Percentiles rank a stretch among this genome's conserved stretches.
Evolutionary conservation across 2,329 filamentous ascomycete genomes (phyloP).

Genomic region (Arachnomyces sp.): DNA sequence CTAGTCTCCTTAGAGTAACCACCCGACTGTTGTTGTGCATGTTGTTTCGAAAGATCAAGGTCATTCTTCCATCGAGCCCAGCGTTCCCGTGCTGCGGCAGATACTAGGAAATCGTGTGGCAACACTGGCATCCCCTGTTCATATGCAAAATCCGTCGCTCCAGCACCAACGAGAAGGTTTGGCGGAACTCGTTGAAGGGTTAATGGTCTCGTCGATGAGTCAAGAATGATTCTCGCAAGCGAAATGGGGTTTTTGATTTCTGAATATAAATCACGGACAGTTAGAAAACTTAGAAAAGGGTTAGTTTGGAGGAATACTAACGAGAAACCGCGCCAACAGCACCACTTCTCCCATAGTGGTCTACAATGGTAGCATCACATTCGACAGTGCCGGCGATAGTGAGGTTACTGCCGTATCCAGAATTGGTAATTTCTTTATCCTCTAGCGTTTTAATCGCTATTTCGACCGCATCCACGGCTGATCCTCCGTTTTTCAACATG

Average conservation of each 20-base stretch:
- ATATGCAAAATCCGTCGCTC: constrained; percentile 77
- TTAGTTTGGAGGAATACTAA: constrained; percentile 41
- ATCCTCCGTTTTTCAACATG: constrained; percentile 67
- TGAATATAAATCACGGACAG: constrained; percentile 29
- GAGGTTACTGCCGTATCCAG: constrained; percentile 91
- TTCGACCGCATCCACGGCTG: constrained; percentile 81
- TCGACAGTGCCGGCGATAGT: constrained; percentile 86
- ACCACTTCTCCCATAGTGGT: constrained; percentile 83
- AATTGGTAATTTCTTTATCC: constrained; percentile 92
- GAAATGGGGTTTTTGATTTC: constrained; percentile 90
- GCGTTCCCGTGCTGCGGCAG: constrained; percentile 66
- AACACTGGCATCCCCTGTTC: constrained; percentile 66
- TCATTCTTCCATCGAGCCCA: constrained; percentile 70
- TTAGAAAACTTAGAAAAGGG: constrained; percentile 10
- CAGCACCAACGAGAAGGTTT: constrained; percentile 79
- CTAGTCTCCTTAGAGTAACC: too few species aligned
- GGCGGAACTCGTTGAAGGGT: constrained; percentile 83
- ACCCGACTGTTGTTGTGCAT: constrained; percentile 24
- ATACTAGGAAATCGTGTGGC: constrained; percentile 70
- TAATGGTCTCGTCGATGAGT: constrained; percentile 66
- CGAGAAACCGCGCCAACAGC: constrained; percentile 85
- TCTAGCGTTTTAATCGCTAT: constrained; percentile 80
- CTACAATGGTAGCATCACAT: constrained; percentile 87
- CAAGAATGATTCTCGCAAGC: constrained; percentile 72
- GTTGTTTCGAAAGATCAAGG: constrained; percentile 52